These are phyloP conservation scores for Plasmodium vivax DNA, from an alignment of 169 alveolate species.

Conservation along the genomic window DNA sequence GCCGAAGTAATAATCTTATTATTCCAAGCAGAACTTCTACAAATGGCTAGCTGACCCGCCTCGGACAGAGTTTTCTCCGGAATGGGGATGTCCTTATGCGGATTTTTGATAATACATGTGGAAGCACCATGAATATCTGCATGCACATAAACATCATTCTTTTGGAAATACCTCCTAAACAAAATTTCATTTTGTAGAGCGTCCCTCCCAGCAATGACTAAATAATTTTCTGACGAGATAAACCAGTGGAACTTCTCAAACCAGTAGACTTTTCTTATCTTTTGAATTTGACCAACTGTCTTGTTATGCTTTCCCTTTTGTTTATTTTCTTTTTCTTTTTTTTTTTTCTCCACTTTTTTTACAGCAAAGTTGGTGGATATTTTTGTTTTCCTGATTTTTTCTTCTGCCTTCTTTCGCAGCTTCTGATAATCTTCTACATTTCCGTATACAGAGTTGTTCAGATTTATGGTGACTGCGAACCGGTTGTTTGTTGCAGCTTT, in stretches of 20 bases:
- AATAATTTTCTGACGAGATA: slow-evolving; percentile 91
- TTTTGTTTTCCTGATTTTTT: slow-evolving; percentile 90
- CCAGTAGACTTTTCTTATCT: slow-evolving; percentile 94
- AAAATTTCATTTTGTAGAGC: slow-evolving; percentile 95
- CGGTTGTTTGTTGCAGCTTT: slow-evolving; percentile 43
- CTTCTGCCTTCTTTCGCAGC: slow-evolving; percentile 88
- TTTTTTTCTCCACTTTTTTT: slow-evolving; percentile 91
- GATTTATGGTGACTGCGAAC: slow-evolving; percentile 79
- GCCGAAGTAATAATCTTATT: slow-evolving; percentile 92
- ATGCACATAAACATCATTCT: slow-evolving; percentile 95
- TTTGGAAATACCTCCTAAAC: slow-evolving; percentile 93
- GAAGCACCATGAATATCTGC: slow-evolving; percentile 99
- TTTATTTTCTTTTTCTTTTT: slow-evolving; percentile 84
- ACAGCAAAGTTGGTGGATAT: slow-evolving; percentile 91
- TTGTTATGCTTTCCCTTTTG: slow-evolving; percentile 47
- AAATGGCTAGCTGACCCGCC: slow-evolving; percentile 91
- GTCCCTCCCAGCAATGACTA: slow-evolving; percentile 90
- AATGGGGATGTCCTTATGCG: slow-evolving; percentile 80
- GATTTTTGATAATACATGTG: slow-evolving; percentile 95
- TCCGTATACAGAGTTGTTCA: slow-evolving; percentile 86
- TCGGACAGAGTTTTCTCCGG: slow-evolving; percentile 88
- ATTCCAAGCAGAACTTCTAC: slow-evolving; percentile 96
- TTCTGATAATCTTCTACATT: slow-evolving; percentile 90
- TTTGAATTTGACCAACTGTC: slow-evolving; percentile 73
- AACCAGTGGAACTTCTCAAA: slow-evolving; percentile 98